Evolutionary conservation across 2,329 filamentous ascomycete genomes (phyloP).

Genomic region (Aspergillus ruber): DNA sequence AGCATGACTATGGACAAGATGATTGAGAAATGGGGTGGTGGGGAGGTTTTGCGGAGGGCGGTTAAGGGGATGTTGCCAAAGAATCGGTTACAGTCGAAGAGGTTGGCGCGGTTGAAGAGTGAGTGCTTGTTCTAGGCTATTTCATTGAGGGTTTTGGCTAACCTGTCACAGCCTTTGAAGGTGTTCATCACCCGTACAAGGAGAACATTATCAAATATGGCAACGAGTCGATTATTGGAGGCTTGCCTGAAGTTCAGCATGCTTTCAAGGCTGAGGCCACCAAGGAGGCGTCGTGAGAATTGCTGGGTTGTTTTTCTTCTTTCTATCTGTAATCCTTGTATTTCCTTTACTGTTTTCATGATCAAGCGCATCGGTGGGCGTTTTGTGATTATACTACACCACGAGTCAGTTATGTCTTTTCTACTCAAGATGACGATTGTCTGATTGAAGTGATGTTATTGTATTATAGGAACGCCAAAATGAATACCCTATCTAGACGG

Average conservation of each 20-base stretch:
- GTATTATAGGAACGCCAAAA: slow-evolving; percentile 4
- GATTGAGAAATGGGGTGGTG: slow-evolving; percentile 89
- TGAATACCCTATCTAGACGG: slow-evolving; percentile 12
- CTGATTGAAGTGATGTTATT: slow-evolving; percentile 2
- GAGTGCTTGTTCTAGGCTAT: slow-evolving; percentile 19
- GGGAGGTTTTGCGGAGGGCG: slow-evolving; percentile 82
- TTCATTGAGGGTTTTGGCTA: slow-evolving; percentile 5
- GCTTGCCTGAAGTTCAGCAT: slow-evolving; percentile 29
- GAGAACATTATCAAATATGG: slow-evolving; percentile 72
- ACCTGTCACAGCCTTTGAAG: slow-evolving; percentile 67
- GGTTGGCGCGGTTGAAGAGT: slow-evolving; percentile 80
- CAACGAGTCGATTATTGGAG: slow-evolving; percentile 43
- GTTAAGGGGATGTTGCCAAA: slow-evolving; percentile 98
- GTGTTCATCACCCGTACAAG: slow-evolving; percentile 85
- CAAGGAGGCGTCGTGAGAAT: slow-evolving; percentile 19
- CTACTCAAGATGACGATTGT: not conserved
- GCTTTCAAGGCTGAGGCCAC: slow-evolving; percentile 30
- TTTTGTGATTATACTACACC: slow-evolving; percentile 12
- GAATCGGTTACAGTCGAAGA: slow-evolving; percentile 82
- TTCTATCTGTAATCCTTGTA: slow-evolving; percentile 6
- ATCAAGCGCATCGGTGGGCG: slow-evolving; percentile 38
- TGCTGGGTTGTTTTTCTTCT: slow-evolving; percentile 1
- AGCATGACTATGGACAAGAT: slow-evolving; percentile 90
- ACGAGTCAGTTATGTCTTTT: not conserved
- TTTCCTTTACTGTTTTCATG: slow-evolving; percentile 16